Evolutionary conservation across 179 eudicot genomes (phyloP).

Genomic region (Amaranthus tricolor): DNA sequence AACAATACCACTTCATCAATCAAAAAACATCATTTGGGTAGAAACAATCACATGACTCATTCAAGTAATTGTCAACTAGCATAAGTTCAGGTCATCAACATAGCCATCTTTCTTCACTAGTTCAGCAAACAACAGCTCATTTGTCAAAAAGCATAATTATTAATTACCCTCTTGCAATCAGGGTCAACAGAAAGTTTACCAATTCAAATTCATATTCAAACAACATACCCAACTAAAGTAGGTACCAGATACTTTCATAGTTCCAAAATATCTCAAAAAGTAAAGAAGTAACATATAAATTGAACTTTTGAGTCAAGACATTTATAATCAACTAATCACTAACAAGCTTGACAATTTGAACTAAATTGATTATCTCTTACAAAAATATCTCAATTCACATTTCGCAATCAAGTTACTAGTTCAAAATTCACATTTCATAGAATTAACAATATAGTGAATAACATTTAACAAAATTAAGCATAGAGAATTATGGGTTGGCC

Average conservation of each 20-base stretch:
- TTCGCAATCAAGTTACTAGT: not conserved
- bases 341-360: not conserved
- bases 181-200: not conserved
- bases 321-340: constrained; percentile 7
- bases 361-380: not conserved
- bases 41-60: constrained; percentile 17
- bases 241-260: not conserved
- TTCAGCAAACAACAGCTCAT: constrained; percentile 1
- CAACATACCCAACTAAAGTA: not conserved
- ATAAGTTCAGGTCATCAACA: not conserved
- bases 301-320: not conserved
- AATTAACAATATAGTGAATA: not conserved
- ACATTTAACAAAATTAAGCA: not conserved
- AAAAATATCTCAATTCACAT: not conserved
- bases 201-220: constrained; percentile 10
- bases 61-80: constrained; percentile 18
- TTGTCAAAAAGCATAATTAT: not conserved
- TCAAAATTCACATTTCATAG: not conserved
- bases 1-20: not conserved
- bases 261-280: not conserved
- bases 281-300: not conserved
- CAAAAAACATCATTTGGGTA: not conserved
- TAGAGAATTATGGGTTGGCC: not conserved
- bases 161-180: constrained; percentile 11
- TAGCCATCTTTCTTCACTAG: constrained; percentile 14